Evolutionary conservation across 2,329 filamentous ascomycete species (phyloP).

Genomic region (Triangularia setosa): DNA sequence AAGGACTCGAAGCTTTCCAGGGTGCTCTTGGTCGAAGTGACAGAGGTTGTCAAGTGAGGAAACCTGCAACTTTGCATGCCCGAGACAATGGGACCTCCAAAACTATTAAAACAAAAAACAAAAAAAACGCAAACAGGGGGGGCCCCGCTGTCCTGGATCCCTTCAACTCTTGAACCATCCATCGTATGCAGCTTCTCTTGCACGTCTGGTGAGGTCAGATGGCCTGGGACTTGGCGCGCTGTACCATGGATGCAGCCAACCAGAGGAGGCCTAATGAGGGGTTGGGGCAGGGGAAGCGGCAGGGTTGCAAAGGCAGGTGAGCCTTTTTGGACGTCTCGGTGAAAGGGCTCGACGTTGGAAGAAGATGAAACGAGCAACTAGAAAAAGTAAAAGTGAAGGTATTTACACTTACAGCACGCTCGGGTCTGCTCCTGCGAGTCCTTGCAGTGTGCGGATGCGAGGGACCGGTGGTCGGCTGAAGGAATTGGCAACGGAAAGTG

Average conservation of each 20-base stretch:
- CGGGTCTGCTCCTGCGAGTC: conserved; percentile 8
- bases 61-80: background rate
- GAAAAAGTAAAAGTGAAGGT: background rate
- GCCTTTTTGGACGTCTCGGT: conserved; percentile 26
- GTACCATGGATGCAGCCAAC: conserved; percentile 26
- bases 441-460: conserved; percentile 10
- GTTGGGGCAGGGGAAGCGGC: conserved; percentile 24
- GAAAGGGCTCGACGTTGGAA: conserved; percentile 5
- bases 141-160: background rate
- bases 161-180: conserved; percentile 13
- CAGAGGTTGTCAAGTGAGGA: background rate
- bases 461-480: conserved; percentile 4
- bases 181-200: conserved; percentile 2
- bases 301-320: conserved; percentile 25
- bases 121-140: background rate
- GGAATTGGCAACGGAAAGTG: conserved; percentile 12
- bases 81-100: background rate
- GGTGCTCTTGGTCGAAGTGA: background rate
- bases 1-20: conserved; percentile 19
- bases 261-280: conserved; percentile 25
- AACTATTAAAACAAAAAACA: background rate
- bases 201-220: conserved; percentile 29
- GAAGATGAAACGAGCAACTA: background rate
- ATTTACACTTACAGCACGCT: conserved; percentile 20
- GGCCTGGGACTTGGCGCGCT: conserved; percentile 26